phyloP scores from a whole-genome alignment of 805 yeast species.

The Pichia phayaonensis region DNA sequence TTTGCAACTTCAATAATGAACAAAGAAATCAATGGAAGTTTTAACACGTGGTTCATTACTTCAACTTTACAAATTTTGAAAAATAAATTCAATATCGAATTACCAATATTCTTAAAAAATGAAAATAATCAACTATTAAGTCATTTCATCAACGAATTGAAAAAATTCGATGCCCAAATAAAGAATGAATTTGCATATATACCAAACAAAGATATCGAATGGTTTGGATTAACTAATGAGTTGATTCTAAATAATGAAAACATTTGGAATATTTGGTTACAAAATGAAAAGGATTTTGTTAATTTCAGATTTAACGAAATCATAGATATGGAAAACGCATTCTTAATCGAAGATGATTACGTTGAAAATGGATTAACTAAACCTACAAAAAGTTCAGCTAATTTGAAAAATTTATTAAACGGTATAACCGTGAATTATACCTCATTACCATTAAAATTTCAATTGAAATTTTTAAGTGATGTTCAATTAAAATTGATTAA shows the following conservation, averaged over 20 bases:
- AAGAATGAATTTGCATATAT: conserved; percentile 31
- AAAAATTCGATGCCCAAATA: conserved; percentile 49
- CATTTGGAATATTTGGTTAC: conserved; percentile 42
- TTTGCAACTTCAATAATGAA: neutral
- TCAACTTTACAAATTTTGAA: conserved; percentile 41
- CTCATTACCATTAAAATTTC: conserved; percentile 43
- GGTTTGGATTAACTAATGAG: conserved; percentile 24
- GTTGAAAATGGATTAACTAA: conserved; percentile 35
- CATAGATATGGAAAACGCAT: conserved; percentile 39
- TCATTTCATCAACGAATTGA: conserved; percentile 51
- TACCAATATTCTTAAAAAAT: conserved; percentile 1
- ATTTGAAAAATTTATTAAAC: conserved; percentile 49
- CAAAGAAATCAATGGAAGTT: conserved; percentile 11
- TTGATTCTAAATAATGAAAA: conserved; percentile 21
- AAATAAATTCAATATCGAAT: conserved; percentile 31
- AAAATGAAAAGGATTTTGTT: conserved; percentile 46
- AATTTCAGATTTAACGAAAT: conserved; percentile 45
- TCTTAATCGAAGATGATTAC: conserved; percentile 52
- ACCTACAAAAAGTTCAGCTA: conserved; percentile 59
- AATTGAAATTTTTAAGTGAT: conserved; percentile 47
- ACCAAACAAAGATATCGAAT: conserved; percentile 14
- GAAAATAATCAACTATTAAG: conserved; percentile 42
- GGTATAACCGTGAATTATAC: conserved; percentile 48
- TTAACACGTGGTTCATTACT: conserved; percentile 35
- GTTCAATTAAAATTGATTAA: conserved; percentile 54